Percentiles rank a stretch among this genome's conserved stretches.
phyloP scores from a whole-genome alignment of 1,284 basidiomycete species.

The Ganoderma lucidum region DNA sequence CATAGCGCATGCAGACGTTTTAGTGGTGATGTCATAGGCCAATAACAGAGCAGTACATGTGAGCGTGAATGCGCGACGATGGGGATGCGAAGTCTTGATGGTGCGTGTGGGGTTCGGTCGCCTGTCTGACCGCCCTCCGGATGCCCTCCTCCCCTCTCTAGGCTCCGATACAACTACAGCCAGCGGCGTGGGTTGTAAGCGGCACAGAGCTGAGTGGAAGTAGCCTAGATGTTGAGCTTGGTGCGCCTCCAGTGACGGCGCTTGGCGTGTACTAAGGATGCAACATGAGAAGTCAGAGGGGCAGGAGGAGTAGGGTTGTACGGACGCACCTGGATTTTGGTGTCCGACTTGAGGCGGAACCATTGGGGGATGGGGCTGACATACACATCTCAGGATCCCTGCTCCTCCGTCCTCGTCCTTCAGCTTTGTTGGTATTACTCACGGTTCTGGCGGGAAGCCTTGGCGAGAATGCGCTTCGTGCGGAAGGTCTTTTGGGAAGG shows the following conservation, averaged over 20 bases:
- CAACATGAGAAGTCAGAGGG: slow-evolving; percentile 9
- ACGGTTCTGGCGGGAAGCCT: slow-evolving; percentile 97
- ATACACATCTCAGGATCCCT: slow-evolving; percentile 19
- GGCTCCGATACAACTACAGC: slow-evolving; percentile 33
- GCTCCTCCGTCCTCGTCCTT: slow-evolving; percentile 2
- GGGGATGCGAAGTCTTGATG: slow-evolving; percentile 29
- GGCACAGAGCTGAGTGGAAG: slow-evolving; percentile 20
- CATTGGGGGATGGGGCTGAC: slow-evolving; percentile 94
- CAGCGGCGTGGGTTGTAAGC: slow-evolving; percentile 17
- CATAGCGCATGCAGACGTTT: slow-evolving; percentile 39
- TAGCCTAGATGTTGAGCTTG: slow-evolving; percentile 88
- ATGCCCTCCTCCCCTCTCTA: slow-evolving; percentile 20
- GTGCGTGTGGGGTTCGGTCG: slow-evolving; percentile 27
- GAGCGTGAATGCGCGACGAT: slow-evolving; percentile 31
- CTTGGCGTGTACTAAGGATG: slow-evolving; percentile 83
- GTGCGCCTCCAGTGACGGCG: slow-evolving; percentile 95
- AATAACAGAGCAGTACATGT: slow-evolving; percentile 40
- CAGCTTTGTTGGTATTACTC: slow-evolving; percentile 39
- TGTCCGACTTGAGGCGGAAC: slow-evolving; percentile 98
- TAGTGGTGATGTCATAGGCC: slow-evolving; percentile 37
- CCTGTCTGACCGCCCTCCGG: slow-evolving; percentile 26
- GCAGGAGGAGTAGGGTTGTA: no score
- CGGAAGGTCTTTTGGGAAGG: slow-evolving; percentile 99
- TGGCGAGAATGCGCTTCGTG: slow-evolving; percentile 96
- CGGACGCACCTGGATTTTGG: slow-evolving; percentile 87